These are phyloP conservation scores for Fraxinus floribunda DNA, from an alignment of 305 asterid species.

Conservation along the genomic window DNA sequence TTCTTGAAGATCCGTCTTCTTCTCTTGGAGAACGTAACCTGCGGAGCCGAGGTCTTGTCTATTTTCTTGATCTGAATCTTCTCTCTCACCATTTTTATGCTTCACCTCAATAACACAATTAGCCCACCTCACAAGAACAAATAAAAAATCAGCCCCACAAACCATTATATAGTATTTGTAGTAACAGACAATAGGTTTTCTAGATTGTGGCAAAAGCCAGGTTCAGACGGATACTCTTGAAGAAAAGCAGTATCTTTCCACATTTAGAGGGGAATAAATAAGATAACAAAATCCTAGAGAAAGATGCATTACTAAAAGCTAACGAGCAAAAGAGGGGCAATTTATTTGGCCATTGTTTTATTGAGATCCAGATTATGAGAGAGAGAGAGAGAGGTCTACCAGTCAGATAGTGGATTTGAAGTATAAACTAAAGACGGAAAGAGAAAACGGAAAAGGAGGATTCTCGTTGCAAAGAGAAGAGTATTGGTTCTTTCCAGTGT, in stretches of 20 bases:
- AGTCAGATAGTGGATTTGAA: neutral
- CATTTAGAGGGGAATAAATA: neutral
- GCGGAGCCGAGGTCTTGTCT: constrained; percentile 65
- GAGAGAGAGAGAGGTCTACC: neutral
- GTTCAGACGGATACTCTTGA: neutral
- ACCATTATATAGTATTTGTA: neutral
- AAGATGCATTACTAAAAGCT: neutral
- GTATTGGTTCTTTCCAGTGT: neutral
- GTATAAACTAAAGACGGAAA: neutral
- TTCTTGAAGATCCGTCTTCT: constrained; percentile 82
- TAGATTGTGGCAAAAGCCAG: neutral
- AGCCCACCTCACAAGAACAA: neutral
- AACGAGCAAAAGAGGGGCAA: neutral
- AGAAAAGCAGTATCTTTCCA: neutral
- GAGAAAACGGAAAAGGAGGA: neutral
- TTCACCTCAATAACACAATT: neutral
- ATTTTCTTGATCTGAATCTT: constrained; percentile 76
- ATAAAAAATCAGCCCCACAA: neutral
- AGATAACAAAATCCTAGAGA: neutral
- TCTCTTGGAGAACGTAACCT: constrained; percentile 78
- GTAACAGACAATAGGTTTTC: neutral
- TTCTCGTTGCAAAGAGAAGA: neutral
- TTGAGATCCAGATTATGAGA: neutral
- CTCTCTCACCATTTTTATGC: constrained; percentile 54
- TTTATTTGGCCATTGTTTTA: neutral